Base-by-base conservation (phyloP, 2,329 filamentous ascomycete species). In the Sclerotinia subarctica region DNA sequence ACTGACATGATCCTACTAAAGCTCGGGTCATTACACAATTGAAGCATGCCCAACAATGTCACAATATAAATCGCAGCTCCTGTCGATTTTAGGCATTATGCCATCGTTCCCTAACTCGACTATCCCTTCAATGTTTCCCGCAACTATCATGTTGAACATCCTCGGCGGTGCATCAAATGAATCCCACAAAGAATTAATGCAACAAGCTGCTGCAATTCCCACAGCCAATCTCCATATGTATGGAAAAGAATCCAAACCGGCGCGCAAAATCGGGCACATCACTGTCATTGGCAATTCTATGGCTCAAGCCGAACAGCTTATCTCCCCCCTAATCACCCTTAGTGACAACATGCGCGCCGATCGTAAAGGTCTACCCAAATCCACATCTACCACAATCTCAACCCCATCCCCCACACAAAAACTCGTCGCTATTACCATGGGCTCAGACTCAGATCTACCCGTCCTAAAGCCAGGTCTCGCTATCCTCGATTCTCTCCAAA, bases 251-350 rank as follows among this genome's bases (percentile, higher is more conserved):
- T 91, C 93, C 35, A 92, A 93, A 74, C 92, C 92, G 5, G 90
- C 92, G 46, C 89, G 95, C 57, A 99, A 98, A 80, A 98, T 98
- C 81, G 94, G 94, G 15, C 95, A 99, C 78, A 87, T 99, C 73
- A 98, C 94, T 0, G 81, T 96, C 49, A 91, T 91, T 1, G 88
- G 88, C 1, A 56, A 64, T n/a, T 88, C 86, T 0, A 87, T 94
- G 76, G 81, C 85, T 49, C 84, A 89, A 74, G 88, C 90, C n/a
- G 86, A 91, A 76, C 82, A 84, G 21, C 84, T 89, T 19, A 86
- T 90, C 49, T 86, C 90, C 64, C 88, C 88, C 3, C 84, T 97
- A 29, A 86, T 96, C 69, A 81, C 88, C 56, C 80, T 85, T 64
- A 85, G 87, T 32, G 85, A 91, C 73, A 75, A 78, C 17, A 86